Evolutionary conservation across 2,329 filamentous ascomycete species (phyloP), one percentile per base, ranked within the genome.

Genomic region (Raffaelea ambrosiae): DNA sequence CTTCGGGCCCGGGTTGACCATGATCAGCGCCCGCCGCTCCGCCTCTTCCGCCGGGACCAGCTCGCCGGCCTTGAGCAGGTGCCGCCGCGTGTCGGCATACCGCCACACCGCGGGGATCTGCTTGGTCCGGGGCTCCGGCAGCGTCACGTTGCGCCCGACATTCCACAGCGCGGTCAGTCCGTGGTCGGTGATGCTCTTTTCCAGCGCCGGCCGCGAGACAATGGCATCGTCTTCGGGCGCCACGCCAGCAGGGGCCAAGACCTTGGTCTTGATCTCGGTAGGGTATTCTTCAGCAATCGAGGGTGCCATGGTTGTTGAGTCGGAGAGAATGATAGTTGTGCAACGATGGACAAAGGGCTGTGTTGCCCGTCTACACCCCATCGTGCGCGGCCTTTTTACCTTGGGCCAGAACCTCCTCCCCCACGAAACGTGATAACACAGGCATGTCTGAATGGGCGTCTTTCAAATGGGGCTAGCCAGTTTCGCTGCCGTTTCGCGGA

Each of bases 21-120:
- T 52, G 57, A 62, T 61, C 13, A 55, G 40, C 14, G 59, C 60
- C 14, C 59, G 50, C 26, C 60, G 47, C 54, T 62, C 60, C 10
- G 58, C 58, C 40, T 58, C 53, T 23, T 57, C 54, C 20, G 58
- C 54, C 1, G 54, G 48, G 18, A 61, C 53, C 14, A 60, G 18
- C 33, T 56, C 47, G 7, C 58, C 58, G 7, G 58, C 53, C 22
- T 51, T 31, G 16, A 59, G 44, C 5, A 62, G 54, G 36, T 56
- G 49, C 13, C 58, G 58, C 5, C 54, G 51, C 29, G 58, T 51
- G 10, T 53, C 48, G 2, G 56, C 46, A 51, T 59, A 62, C 18
- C 51, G 47, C 59, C 59, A 61, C 39, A 43, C 26, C 4, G 39
- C 39, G 19, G 39, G 21, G 21, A 41, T 13, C n/a, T 41, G 39